These are phyloP conservation scores for Leucocoprinus gongylophorus DNA, from an alignment of 1,284 basidiomycete species.

Conservation along the genomic window DNA sequence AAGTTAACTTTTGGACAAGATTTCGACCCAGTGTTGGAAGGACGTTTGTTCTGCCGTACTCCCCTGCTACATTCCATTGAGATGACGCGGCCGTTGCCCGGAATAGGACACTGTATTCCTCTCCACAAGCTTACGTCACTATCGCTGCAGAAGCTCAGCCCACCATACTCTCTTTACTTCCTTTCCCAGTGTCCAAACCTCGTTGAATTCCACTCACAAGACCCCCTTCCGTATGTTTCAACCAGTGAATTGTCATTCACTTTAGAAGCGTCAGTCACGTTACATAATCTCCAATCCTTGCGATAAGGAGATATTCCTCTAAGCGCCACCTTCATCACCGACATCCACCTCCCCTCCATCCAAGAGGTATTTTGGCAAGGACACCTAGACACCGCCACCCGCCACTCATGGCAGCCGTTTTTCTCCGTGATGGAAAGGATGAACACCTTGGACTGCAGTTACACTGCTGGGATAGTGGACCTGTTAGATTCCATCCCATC, in stretches of 20 bases:
- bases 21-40: not conserved
- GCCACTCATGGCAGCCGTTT: not conserved
- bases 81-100: not conserved
- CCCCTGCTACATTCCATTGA: not conserved
- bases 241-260: too few species aligned
- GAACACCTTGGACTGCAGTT: not conserved
- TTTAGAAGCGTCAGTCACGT: not conserved
- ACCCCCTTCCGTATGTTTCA: too few species aligned
- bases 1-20: not conserved
- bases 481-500: not conserved
- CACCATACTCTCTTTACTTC: not conserved
- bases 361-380: not conserved
- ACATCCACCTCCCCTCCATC: slow-evolving; percentile 6
- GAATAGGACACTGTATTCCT: not conserved
- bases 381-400: not conserved
- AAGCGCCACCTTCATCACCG: not conserved
- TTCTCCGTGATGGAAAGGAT: not conserved
- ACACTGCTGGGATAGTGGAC: not conserved
- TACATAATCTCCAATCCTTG: not conserved
- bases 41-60: not conserved
- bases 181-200: too few species aligned
- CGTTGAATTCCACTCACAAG: too few species aligned
- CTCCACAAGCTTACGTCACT: not conserved
- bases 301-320: not conserved
- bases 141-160: not conserved